Evolutionary conservation across 2,329 filamentous ascomycete species (phyloP).

Genomic region (Clarireedia homoeocarpa): DNA sequence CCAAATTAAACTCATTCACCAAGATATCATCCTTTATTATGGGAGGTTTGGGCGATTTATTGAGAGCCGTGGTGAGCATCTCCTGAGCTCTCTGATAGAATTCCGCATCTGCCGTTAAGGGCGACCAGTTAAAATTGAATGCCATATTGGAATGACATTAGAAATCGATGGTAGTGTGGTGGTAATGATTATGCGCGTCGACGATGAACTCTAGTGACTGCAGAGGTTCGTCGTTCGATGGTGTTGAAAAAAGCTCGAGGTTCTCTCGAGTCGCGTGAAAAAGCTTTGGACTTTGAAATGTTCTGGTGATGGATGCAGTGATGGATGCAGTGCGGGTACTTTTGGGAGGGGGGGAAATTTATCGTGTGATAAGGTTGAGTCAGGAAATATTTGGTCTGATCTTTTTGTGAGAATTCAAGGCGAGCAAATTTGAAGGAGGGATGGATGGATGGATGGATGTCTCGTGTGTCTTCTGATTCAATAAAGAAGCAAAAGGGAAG

Average conservation of each 20-base stretch:
- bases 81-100: slow-evolving; percentile 89
- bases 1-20: slow-evolving; percentile 94
- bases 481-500: no score
- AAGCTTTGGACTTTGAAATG: no score
- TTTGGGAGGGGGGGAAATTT: no score
- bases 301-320: no score
- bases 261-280: no score
- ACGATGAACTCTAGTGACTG: background rate
- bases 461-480: no score
- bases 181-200: background rate
- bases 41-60: slow-evolving; percentile 95
- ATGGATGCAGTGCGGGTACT: no score
- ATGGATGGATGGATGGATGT: no score
- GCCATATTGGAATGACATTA: slow-evolving; percentile 57
- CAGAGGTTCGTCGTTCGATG: background rate
- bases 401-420: no score
- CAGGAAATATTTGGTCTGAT: no score
- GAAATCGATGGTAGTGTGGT: slow-evolving; percentile 6
- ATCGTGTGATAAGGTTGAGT: no score
- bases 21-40: slow-evolving; percentile 99
- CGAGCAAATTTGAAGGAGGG: no score
- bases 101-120: slow-evolving; percentile 86
- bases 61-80: slow-evolving; percentile 87
- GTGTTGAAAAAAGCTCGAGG: background rate
- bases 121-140: slow-evolving; percentile 99